These are phyloP conservation scores for Coemansia sp. DNA, from an alignment of 192 early-diverging fungal species.

Conservation along the genomic window DNA sequence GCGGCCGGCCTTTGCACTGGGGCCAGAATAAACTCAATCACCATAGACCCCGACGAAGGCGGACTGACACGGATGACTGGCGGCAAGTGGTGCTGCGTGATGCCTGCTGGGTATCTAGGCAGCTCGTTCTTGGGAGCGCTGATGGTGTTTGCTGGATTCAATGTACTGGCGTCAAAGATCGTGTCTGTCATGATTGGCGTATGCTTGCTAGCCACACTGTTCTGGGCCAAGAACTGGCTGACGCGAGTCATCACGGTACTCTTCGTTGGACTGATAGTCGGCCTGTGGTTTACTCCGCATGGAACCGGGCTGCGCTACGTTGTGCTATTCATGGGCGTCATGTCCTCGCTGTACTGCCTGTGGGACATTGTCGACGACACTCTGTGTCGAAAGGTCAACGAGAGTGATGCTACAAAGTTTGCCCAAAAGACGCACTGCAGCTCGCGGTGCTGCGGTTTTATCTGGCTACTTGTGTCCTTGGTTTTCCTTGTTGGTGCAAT, in stretches of 20 bases:
- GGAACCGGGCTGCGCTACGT: conserved; percentile 84
- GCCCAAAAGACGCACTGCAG: conserved; percentile 75
- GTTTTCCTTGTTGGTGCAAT: conserved; percentile 81
- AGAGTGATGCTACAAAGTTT: conserved; percentile 92
- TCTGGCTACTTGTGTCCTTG: conserved; percentile 90
- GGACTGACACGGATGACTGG: conserved; percentile 84
- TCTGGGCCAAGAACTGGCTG: conserved; percentile 91
- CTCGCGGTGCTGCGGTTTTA: conserved; percentile 83
- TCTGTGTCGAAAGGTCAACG: conserved; percentile 88
- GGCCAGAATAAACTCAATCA: conserved; percentile 85
- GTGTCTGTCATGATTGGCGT: conserved; percentile 86
- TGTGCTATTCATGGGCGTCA: conserved; percentile 93
- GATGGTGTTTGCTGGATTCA: conserved; percentile 93
- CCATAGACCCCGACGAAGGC: conserved; percentile 92
- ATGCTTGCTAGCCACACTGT: conserved; percentile 79
- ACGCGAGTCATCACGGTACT: conserved; percentile 79
- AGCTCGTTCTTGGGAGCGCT: conserved; percentile 88
- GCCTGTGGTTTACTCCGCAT: conserved; percentile 83
- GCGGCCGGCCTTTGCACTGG: conserved; percentile 86
- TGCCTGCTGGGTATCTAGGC: conserved; percentile 92
- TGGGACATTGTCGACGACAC: conserved; percentile 98
- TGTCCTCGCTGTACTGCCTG: conserved; percentile 90
- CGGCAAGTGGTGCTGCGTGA: conserved; percentile 79
- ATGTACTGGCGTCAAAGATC: conserved; percentile 83
- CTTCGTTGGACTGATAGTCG: conserved; percentile 80